A percentile compares a stretch with the other conserved stretches of the same genome.
These are phyloP conservation scores for Boletus vermiculosoides DNA, from an alignment of 768 basidiomycete genomes.

Conservation along the genomic window DNA sequence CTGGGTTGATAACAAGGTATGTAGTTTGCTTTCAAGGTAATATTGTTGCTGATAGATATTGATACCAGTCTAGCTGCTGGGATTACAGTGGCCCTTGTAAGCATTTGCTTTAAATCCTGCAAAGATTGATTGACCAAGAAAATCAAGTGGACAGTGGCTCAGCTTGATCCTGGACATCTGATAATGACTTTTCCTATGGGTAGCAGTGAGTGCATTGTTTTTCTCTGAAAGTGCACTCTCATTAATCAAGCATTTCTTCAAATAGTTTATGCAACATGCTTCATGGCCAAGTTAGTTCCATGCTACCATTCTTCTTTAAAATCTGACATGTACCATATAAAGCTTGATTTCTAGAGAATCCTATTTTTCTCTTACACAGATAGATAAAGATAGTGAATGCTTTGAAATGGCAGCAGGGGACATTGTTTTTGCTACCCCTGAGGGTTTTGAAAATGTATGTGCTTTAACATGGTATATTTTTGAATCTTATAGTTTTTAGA, in stretches of 20 bases:
- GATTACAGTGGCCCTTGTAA: slow-evolving; percentile 17
- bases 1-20: slow-evolving; percentile 28
- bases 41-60: not conserved
- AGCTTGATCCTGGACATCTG: slow-evolving; percentile 20
- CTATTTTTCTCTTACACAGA: slow-evolving; percentile 14
- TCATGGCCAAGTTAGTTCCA: slow-evolving; percentile 29
- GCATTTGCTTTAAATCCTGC: not conserved
- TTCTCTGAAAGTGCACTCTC: not conserved
- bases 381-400: not conserved
- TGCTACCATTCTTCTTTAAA: not conserved
- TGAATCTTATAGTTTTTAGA: not conserved
- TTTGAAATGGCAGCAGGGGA: not conserved
- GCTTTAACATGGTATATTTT: not conserved
- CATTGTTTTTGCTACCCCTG: slow-evolving; percentile 10
- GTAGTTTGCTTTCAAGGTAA: not conserved
- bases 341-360: slow-evolving; percentile 31
- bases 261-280: slow-evolving; percentile 28
- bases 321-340: not conserved
- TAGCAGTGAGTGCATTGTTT: slow-evolving; percentile 16
- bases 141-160: slow-evolving; percentile 19
- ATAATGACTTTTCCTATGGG: slow-evolving; percentile 27
- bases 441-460: slow-evolving; percentile 3
- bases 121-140: not conserved
- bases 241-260: not conserved
- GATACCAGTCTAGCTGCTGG: slow-evolving; percentile 16